Conservation (phyloP, 2,329 filamentous ascomycete genomes). For the Pseudogymnoascus sp. region DNA sequence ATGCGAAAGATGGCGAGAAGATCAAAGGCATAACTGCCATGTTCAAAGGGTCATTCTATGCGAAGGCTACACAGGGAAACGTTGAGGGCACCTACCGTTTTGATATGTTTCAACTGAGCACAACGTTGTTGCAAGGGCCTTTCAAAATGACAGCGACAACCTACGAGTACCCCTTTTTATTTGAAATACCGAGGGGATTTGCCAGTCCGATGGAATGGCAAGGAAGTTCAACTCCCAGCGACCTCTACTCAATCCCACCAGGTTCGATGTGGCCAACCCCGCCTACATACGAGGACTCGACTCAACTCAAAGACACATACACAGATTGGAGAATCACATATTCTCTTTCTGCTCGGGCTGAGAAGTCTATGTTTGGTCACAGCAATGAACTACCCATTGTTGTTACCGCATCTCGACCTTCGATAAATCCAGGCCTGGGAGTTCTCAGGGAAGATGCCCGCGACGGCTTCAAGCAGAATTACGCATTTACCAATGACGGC, state of each 20-base stretch:
- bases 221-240: not conserved
- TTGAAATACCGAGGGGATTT: conserved; percentile 8
- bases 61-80: not conserved
- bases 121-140: conserved; percentile 6
- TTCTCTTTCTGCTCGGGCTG: not conserved
- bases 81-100: not conserved
- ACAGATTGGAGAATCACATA: not conserved
- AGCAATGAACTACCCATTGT: not conserved
- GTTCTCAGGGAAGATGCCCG: not conserved
- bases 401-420: not conserved
- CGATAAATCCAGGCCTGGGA: not conserved
- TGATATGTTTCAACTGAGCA: not conserved
- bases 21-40: conserved; percentile 6
- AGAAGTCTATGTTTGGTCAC: not conserved
- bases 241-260: not conserved
- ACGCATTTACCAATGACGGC: not conserved
- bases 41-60: conserved; percentile 9
- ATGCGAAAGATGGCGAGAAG: not conserved
- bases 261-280: not conserved
- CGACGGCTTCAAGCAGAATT: not conserved
- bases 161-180: conserved; percentile 12
- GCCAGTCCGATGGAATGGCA: not conserved
- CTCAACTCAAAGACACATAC: not conserved
- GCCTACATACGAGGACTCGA: not conserved
- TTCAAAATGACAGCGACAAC: conserved; percentile 10